Evolutionary conservation across 2,329 filamentous ascomycete species (phyloP).

Genomic region (Penicillium sp.): DNA sequence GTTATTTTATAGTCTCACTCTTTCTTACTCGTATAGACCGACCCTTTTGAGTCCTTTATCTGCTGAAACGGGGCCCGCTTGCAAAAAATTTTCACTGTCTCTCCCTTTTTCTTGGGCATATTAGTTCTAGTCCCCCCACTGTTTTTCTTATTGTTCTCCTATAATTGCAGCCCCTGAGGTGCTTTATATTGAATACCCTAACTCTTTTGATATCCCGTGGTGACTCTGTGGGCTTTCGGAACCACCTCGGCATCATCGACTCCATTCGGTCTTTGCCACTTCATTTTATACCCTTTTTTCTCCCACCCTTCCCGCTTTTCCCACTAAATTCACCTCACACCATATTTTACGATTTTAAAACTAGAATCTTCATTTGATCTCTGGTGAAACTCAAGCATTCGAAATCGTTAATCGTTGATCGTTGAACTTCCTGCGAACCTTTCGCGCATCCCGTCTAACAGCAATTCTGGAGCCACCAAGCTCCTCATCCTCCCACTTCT

Average conservation of each 20-base stretch:
- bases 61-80: conserved; percentile 3
- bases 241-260: conserved; percentile 1
- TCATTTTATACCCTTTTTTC: not conserved
- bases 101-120: not conserved
- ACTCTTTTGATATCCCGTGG: not conserved
- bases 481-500: conserved; percentile 54
- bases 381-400: not conserved
- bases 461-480: conserved; percentile 44
- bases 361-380: not conserved
- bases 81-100: not conserved
- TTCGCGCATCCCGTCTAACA: conserved; percentile 15
- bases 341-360: too few species aligned
- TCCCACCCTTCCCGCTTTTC: not conserved
- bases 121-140: conserved; percentile 3
- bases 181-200: not conserved
- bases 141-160: not conserved
- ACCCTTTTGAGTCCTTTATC: not conserved
- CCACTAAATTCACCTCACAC: not conserved
- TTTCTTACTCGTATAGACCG: not conserved
- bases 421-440: conserved; percentile 20
- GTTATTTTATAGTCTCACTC: not conserved
- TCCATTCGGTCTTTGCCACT: conserved; percentile 5
- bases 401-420: conserved; percentile 2
- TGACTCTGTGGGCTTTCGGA: conserved; percentile 2
- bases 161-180: not conserved